A percentile compares a stretch with the other conserved stretches of the same genome.
phyloP scores from a whole-genome alignment of 345 rosid genomes.

The Theobroma cacao region DNA sequence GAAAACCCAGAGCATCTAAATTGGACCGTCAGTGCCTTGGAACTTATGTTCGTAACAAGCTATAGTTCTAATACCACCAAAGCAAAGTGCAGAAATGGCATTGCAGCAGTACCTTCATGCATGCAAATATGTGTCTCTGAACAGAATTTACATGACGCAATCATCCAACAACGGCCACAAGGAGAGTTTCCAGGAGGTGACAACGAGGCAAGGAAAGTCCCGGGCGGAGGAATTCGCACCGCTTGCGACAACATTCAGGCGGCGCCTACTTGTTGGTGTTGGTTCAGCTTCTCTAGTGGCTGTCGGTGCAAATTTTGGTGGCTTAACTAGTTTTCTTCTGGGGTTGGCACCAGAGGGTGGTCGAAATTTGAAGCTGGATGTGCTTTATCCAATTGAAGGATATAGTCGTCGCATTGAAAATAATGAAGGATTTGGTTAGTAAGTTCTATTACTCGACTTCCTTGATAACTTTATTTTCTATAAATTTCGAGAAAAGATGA shows the following conservation, averaged over 20 bases:
- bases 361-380: constrained; percentile 68
- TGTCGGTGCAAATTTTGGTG: constrained; percentile 79
- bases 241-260: constrained; percentile 52
- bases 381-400: constrained; percentile 72
- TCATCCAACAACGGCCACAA: constrained; percentile 31
- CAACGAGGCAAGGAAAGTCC: constrained; percentile 14
- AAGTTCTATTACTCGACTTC: constrained; percentile 14
- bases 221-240: constrained; percentile 69
- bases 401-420: constrained; percentile 71
- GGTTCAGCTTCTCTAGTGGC: constrained; percentile 79
- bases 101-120: constrained; percentile 1
- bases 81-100: background rate
- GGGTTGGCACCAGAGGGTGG: constrained; percentile 68
- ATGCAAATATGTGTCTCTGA: background rate
- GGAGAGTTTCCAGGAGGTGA: constrained; percentile 18
- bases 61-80: background rate
- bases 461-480: background rate
- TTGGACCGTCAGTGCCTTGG: background rate
- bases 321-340: constrained; percentile 72
- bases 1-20: background rate
- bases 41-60: background rate
- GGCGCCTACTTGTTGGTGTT: constrained; percentile 61
- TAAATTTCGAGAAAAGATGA: too few species aligned
- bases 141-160: background rate
- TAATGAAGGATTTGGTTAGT: constrained; percentile 85